A percentile compares a stretch with the other conserved stretches of the same genome.
Evolutionary conservation across 805 yeast genomes (phyloP).

Genomic region (Saccharomycopsis lassenensis): DNA sequence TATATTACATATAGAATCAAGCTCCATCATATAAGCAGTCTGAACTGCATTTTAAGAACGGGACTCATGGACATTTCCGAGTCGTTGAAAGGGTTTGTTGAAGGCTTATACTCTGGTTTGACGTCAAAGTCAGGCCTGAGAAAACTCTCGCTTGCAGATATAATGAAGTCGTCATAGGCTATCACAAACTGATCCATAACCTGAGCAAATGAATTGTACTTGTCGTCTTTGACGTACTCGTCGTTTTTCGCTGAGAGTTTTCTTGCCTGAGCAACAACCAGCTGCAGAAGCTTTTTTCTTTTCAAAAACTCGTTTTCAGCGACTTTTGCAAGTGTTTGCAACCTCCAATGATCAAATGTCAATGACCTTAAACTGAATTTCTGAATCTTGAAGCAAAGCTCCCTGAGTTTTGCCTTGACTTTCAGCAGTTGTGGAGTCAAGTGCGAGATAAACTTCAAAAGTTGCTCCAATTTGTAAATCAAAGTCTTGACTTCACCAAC

Average conservation of each 20-base stretch:
- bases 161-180: background rate
- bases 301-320: background rate
- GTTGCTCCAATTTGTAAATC: slow-evolving; percentile 5
- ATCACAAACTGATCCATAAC: slow-evolving; percentile 3
- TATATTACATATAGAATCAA: background rate
- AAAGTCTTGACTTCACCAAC: slow-evolving; percentile 6
- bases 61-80: slow-evolving; percentile 12
- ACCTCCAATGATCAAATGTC: slow-evolving; percentile 2
- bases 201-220: slow-evolving; percentile 2
- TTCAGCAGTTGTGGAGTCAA: slow-evolving; percentile 13
- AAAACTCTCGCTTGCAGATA: background rate
- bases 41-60: slow-evolving; percentile 10
- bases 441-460: slow-evolving; percentile 6
- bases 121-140: background rate
- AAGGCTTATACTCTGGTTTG: background rate
- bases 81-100: slow-evolving; percentile 2
- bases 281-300: background rate
- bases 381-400: slow-evolving; percentile 6
- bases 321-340: slow-evolving; percentile 1
- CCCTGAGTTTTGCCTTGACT: slow-evolving; percentile 1
- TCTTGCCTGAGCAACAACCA: slow-evolving; percentile 1
- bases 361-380: slow-evolving; percentile 9
- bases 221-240: background rate
- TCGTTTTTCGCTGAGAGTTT: slow-evolving; percentile 1
- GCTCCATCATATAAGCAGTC: slow-evolving; percentile 3